phyloP scores from a whole-genome alignment of 345 rosid species.

The Garcia nutans region DNA sequence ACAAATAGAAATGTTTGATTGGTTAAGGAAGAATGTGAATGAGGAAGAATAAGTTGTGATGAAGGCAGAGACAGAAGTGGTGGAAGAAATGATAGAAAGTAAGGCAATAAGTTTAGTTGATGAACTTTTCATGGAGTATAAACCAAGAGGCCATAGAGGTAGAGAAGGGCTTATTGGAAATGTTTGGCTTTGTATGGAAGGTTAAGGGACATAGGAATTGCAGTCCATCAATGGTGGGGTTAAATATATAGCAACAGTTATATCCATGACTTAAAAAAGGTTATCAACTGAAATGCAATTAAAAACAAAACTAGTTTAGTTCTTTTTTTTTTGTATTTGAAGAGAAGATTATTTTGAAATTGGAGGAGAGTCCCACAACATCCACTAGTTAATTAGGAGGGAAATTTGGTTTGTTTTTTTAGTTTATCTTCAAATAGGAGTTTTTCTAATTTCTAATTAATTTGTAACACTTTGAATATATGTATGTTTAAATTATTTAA shows the following conservation, averaged over 20 bases:
- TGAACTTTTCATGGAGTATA: slow-evolving; percentile 86
- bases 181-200: slow-evolving; percentile 79
- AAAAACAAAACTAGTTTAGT: too few species aligned
- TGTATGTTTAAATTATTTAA: too few species aligned
- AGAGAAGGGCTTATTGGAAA: slow-evolving; percentile 74
- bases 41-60: slow-evolving; percentile 73
- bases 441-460: too few species aligned
- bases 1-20: slow-evolving; percentile 53
- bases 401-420: too few species aligned
- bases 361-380: too few species aligned
- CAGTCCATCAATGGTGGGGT: slow-evolving; percentile 90
- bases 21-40: slow-evolving; percentile 65
- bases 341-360: too few species aligned
- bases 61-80: slow-evolving; percentile 78
- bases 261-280: too few species aligned
- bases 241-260: slow-evolving; percentile 15
- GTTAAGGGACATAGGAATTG: slow-evolving; percentile 76
- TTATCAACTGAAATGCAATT: too few species aligned
- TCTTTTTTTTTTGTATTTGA: too few species aligned
- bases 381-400: too few species aligned
- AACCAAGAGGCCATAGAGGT: slow-evolving; percentile 47
- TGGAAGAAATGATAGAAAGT: slow-evolving; percentile 68
- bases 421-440: too few species aligned
- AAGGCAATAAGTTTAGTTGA: slow-evolving; percentile 59
- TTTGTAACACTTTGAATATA: too few species aligned